phyloP scores from a whole-genome alignment of 129 eudicot species.

The Chrysanthemum makinoi region DNA sequence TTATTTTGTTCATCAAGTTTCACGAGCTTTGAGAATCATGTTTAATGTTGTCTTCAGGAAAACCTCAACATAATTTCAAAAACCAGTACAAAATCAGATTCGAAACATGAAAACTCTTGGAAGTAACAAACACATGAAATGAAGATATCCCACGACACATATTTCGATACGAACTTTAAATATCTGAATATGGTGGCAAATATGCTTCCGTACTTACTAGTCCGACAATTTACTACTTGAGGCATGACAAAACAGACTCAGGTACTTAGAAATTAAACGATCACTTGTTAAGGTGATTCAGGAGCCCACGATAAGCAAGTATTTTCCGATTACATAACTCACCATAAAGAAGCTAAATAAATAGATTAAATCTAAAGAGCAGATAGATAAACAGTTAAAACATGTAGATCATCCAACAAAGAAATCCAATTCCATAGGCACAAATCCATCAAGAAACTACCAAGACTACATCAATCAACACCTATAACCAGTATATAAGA shows the following conservation, averaged over 20 bases:
- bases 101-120: background rate
- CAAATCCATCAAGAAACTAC: background rate
- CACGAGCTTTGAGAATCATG: background rate
- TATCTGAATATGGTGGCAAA: background rate
- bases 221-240: slow-evolving; percentile 5
- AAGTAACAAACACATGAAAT: slow-evolving; percentile 9
- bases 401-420: background rate
- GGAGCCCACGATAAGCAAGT: background rate
- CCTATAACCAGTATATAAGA: background rate
- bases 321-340: background rate
- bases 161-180: slow-evolving; percentile 9
- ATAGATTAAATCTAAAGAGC: background rate
- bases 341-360: background rate
- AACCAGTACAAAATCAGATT: background rate
- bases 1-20: background rate
- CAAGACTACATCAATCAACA: background rate
- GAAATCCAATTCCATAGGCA: slow-evolving; percentile 1
- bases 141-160: background rate
- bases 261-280: no score
- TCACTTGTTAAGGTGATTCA: background rate
- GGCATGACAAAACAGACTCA: slow-evolving; percentile 6
- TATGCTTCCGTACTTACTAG: background rate
- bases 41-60: background rate
- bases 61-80: background rate
- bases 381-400: background rate